These are phyloP conservation scores for Zangia roseola DNA, from an alignment of 768 basidiomycete species.

Conservation along the genomic window DNA sequence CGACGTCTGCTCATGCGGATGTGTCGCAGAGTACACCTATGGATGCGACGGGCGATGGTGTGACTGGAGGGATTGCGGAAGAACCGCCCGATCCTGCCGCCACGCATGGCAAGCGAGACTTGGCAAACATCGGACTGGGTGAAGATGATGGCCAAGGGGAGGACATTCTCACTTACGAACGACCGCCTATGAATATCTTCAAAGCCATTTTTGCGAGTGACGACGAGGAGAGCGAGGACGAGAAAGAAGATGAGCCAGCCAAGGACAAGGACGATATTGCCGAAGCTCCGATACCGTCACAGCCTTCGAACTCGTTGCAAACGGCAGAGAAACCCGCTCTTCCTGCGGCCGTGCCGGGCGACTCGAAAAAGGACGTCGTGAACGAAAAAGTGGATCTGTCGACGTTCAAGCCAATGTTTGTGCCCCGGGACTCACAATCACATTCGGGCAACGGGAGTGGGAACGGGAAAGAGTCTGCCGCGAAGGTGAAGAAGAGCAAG, in stretches of 20 bases:
- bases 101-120: constrained; percentile 45
- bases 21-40: constrained; percentile 1
- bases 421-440: constrained; percentile 45
- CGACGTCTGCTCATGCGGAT: constrained; percentile 20
- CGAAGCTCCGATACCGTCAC: constrained; percentile 5
- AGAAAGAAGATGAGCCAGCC: constrained; percentile 34
- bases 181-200: constrained; percentile 90
- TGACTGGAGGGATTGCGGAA: not conserved
- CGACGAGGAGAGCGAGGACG: constrained; percentile 82
- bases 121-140: constrained; percentile 85
- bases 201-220: constrained; percentile 98
- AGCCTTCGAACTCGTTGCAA: constrained; percentile 10
- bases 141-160: constrained; percentile 89
- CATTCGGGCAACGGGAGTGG: constrained; percentile 32
- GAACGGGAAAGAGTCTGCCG: constrained; percentile 40
- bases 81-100: not conserved
- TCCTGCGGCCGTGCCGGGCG: not conserved
- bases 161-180: constrained; percentile 84
- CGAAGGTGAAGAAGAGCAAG: constrained; percentile 50
- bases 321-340: not conserved
- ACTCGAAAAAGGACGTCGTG: not conserved
- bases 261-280: not conserved
- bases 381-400: constrained; percentile 47
- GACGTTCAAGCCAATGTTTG: constrained; percentile 90
- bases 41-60: not conserved